These are phyloP conservation scores for Astragalus glycyphyllos DNA, from an alignment of 306 rosid genomes.

Conservation along the genomic window DNA sequence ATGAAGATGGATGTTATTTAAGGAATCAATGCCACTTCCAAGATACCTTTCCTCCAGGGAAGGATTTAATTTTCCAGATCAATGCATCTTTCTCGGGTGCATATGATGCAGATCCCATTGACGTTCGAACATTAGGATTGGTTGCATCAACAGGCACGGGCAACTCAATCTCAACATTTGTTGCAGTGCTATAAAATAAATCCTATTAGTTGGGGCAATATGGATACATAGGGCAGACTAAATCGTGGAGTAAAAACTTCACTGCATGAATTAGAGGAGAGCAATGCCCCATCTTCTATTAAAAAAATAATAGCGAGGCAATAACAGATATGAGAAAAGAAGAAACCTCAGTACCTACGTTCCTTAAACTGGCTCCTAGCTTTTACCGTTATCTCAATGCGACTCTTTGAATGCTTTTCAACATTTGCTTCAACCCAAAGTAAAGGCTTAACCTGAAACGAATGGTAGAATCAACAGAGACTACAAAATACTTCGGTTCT, in stretches of 20 bases:
- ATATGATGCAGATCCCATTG: slow-evolving; percentile 97
- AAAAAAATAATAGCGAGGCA: neutral
- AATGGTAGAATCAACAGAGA: slow-evolving; percentile 24
- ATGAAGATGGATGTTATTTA: slow-evolving; percentile 28
- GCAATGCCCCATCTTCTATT: slow-evolving; percentile 24
- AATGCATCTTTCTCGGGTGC: slow-evolving; percentile 96
- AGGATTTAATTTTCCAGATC: slow-evolving; percentile 93
- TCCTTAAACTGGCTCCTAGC: slow-evolving; percentile 99
- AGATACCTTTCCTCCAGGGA: slow-evolving; percentile 96
- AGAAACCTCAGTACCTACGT: slow-evolving; percentile 71
- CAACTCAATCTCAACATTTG: slow-evolving; percentile 89
- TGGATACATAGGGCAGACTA: slow-evolving; percentile 27
- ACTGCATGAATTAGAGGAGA: slow-evolving; percentile 9
- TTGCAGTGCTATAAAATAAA: slow-evolving; percentile 80
- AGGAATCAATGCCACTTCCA: slow-evolving; percentile 36
- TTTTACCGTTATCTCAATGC: slow-evolving; percentile 90
- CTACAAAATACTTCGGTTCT: slow-evolving; percentile 15
- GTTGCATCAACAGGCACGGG: slow-evolving; percentile 94
- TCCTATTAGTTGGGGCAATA: slow-evolving; percentile 42
- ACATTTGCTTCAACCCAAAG: slow-evolving; percentile 98
- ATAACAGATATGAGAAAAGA: slow-evolving; percentile 10
- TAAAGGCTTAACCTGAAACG: slow-evolving; percentile 87
- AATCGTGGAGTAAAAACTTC: slow-evolving; percentile 21
- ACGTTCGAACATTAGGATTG: slow-evolving; percentile 88
- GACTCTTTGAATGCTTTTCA: slow-evolving; percentile 96